Evolutionary conservation across 345 rosid species (phyloP), one percentile per base, ranked within the genome.

Genomic region (Conringia planisiliqua): DNA sequence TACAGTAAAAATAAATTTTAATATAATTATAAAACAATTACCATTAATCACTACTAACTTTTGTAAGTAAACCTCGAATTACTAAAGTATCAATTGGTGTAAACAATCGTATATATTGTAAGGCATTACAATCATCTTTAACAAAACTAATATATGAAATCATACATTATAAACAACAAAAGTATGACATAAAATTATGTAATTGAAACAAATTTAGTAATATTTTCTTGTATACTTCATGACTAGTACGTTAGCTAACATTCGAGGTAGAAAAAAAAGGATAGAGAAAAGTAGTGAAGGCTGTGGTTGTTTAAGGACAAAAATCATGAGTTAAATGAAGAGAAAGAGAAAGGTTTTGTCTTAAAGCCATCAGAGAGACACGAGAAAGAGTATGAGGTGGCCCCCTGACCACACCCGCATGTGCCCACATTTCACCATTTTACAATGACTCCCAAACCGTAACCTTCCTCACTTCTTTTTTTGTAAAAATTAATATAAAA

Each of bases 331-430:
- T 70, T 62, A 44, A 69, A 70, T 55, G 75, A 16, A 44, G 12
- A 70, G 75, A 70, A 62, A 77, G 58, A 62, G 64, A 76, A 43
- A 59, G 61, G 46, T 58, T 77, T 77, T 77, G 80, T 77, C 80
- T 7, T 71, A 59, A 77, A 71, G 76, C 76, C 76, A 77, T 57
- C 62, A 64, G 71, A 65, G 20, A 71, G 62, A 77, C 75, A 77
- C 77, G 81, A 71, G 77, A 71, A 65, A 77, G 64, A 77, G 40
- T 70, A 26, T 70, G 81, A 66, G 71, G 81, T 77, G 80, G 80
- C 80, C 80, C 76, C 80, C 72, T 71, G 76, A 48, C 77, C 81
- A 71, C 62, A 71, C 63, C 62, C 77, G 72, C 81, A 77, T 77
- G 81, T 77, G 72, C 72, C 60, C 77, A 71, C 72, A 77, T 77